These are phyloP conservation scores for Ballota nigra DNA, from an alignment of 257 asterid genomes.

Conservation along the genomic window DNA sequence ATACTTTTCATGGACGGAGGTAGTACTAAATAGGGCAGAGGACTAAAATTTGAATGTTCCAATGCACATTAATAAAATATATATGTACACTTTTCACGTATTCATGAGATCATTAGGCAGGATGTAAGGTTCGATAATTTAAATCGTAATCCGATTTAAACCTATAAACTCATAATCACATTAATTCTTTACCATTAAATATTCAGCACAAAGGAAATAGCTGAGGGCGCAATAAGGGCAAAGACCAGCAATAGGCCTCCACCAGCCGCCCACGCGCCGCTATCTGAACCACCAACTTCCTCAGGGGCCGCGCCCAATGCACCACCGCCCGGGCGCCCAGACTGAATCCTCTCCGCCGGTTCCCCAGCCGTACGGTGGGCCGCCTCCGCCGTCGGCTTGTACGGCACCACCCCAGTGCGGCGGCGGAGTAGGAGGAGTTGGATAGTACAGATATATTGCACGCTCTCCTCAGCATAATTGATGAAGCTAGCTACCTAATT, in stretches of 20 bases:
- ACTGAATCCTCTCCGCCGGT: slow-evolving; percentile 43
- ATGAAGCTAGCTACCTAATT: no score
- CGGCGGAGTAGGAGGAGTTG: slow-evolving; percentile 31
- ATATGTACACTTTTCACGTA: no score
- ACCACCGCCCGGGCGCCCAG: slow-evolving; percentile 45
- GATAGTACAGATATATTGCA: slow-evolving; percentile 28
- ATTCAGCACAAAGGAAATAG: slow-evolving; percentile 53
- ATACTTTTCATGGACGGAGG: no score
- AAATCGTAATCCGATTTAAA: no score
- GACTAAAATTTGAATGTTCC: no score
- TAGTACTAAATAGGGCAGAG: no score
- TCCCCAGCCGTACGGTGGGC: slow-evolving; percentile 45
- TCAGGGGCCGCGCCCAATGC: slow-evolving; percentile 53
- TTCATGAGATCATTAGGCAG: no score
- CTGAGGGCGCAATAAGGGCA: slow-evolving; percentile 57
- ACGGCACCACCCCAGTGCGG: slow-evolving; percentile 45
- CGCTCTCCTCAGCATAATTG: slow-evolving; percentile 39
- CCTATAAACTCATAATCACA: no score
- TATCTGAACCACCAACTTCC: slow-evolving; percentile 39
- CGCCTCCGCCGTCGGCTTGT: slow-evolving; percentile 36
- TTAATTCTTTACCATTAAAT: no score
- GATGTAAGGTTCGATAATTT: no score
- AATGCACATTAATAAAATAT: no score
- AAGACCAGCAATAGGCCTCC: slow-evolving; percentile 47
- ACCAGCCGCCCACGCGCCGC: slow-evolving; percentile 35